phyloP scores from a whole-genome alignment of 768 basidiomycete species.

The Auricularia sp. region DNA sequence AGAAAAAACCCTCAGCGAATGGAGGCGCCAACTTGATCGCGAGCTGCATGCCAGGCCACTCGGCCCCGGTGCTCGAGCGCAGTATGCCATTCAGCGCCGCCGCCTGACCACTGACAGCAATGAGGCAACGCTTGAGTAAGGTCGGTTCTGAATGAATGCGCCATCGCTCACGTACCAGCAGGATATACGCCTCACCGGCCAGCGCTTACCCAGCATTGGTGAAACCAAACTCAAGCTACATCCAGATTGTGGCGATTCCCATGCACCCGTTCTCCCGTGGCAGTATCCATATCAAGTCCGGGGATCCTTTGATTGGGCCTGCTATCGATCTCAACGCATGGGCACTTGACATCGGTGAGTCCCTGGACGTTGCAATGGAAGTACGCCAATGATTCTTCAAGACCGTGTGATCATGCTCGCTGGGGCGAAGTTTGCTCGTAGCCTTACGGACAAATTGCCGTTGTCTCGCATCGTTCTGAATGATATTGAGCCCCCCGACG shows the following conservation, averaged over 20 bases:
- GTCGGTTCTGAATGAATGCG: no score
- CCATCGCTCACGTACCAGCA: background rate
- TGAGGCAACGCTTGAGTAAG: background rate
- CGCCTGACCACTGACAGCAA: background rate
- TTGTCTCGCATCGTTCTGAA: background rate
- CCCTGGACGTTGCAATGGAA: no score
- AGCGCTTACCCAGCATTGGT: background rate
- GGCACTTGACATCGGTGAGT: conserved; percentile 10
- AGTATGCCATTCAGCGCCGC: conserved; percentile 4
- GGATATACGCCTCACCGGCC: background rate
- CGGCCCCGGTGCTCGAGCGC: background rate
- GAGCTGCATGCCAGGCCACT: background rate
- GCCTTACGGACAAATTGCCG: background rate
- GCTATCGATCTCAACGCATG: conserved; percentile 37
- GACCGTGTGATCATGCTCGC: conserved; percentile 15
- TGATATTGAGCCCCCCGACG: background rate
- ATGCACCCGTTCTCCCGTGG: conserved; percentile 41
- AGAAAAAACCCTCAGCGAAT: background rate
- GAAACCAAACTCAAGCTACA: conserved; percentile 17
- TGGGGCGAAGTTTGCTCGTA: background rate
- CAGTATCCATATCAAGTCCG: conserved; percentile 36
- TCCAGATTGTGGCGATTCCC: conserved; percentile 26
- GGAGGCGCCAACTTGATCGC: no score
- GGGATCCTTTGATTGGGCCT: conserved; percentile 31
- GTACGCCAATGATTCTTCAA: background rate